Base-by-base conservation (phyloP, 2,329 filamentous ascomycete genomes). In the Ophiognomonia clavigignenti-juglandacearum region DNA sequence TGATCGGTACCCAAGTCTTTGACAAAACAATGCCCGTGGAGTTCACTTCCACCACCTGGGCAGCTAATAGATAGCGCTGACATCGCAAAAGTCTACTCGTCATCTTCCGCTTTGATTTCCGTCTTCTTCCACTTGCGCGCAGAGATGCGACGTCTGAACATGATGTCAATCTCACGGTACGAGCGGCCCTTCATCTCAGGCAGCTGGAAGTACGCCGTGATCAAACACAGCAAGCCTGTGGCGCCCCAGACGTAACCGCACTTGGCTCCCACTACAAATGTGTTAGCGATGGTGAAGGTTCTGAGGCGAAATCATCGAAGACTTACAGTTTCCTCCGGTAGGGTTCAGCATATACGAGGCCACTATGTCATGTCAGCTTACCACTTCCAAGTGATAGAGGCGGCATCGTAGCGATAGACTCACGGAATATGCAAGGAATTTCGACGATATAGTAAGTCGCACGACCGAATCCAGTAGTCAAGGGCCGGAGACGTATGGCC, bases 391-490 rank as follows among this genome's bases (percentile, higher is more conserved):
- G 16, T 9, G 31, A 16, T 32, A 4, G 31, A 8, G 4, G 16
- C 8, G 14, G 4, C 31, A 18, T 13, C 16, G 31, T 14, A 13
- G 29, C 5, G 16, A 3, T 4, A 16, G 4, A 34, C 31, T n/a
- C 16, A 34, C 31, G 72, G 74, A 81, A 84, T 59, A 85, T 85
- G 57, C 77, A 82, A 56, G 81, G 80, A 59, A 85, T 84, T 48
- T 85, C 74, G 52, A 82, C 67, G 6, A 81, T 56, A 64, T 85
- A 85, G 71, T 85, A 85, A 10, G 70, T 64, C 45, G 65, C 80
- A 59, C 82, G 80, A 59, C 81, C 82, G 39, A 83, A 64, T 62
- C 80, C 82, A 24, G 81, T 85, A 1, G 77, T 85, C 19, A 85
- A 65, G 35, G 81, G 77, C 43, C 81, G 63, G 26, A 85, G 80